A percentile compares a stretch with the other conserved stretches of the same genome.
Conservation (phyloP, 805 yeast genomes). For the Torulaspora quercuum region DNA sequence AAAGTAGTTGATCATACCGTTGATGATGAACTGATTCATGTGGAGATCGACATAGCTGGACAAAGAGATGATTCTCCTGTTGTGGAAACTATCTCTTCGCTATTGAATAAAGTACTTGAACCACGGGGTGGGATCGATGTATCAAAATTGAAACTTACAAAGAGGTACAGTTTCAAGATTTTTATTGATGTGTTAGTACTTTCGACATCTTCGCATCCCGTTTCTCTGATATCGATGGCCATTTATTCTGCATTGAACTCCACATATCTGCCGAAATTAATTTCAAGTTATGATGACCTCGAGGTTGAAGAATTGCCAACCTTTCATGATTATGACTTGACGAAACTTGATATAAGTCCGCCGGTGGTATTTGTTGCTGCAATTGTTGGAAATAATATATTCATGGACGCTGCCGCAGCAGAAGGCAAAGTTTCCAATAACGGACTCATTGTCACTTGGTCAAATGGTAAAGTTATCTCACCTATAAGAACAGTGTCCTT, state of each 20-base stretch:
- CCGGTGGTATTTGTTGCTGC: slow-evolving; percentile 79
- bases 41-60: slow-evolving; percentile 80
- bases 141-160: slow-evolving; percentile 56
- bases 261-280: slow-evolving; percentile 68
- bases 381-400: slow-evolving; percentile 59
- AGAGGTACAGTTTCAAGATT: slow-evolving; percentile 70
- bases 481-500: slow-evolving; percentile 72
- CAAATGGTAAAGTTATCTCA: slow-evolving; percentile 59
- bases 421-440: slow-evolving; percentile 88
- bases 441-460: slow-evolving; percentile 73
- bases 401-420: slow-evolving; percentile 82
- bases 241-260: slow-evolving; percentile 76
- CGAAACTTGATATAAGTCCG: slow-evolving; percentile 49
- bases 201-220: slow-evolving; percentile 75
- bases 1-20: slow-evolving; percentile 58
- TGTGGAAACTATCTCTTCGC: slow-evolving; percentile 59
- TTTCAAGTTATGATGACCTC: slow-evolving; percentile 60
- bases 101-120: slow-evolving; percentile 40
- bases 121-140: slow-evolving; percentile 42
- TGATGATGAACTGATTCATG: slow-evolving; percentile 54
- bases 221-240: slow-evolving; percentile 75
- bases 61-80: slow-evolving; percentile 74
- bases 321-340: slow-evolving; percentile 81
- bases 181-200: slow-evolving; percentile 77
- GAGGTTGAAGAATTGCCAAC: slow-evolving; percentile 86